These are phyloP conservation scores for Pyropia haitanensis DNA, from an alignment of 23 red algal genomes.

Conservation along the genomic window DNA sequence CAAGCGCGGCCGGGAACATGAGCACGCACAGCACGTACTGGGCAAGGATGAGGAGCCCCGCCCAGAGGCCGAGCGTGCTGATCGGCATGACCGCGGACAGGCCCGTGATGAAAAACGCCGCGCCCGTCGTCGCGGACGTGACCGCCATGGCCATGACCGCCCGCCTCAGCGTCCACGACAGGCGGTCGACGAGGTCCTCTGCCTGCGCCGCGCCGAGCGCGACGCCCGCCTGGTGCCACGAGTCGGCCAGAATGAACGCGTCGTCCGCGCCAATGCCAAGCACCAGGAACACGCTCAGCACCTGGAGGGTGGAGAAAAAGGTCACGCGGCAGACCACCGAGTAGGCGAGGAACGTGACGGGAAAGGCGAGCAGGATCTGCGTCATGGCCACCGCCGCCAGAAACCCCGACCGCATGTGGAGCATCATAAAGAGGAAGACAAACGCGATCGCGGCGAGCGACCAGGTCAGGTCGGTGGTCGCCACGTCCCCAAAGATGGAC, in stretches of 20 bases:
- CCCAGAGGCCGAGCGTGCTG: slow-evolving; percentile 63
- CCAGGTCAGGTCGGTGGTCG: slow-evolving; percentile 29
- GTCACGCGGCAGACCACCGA: slow-evolving; percentile 42
- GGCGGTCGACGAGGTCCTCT: slow-evolving; percentile 12
- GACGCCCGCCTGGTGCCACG: slow-evolving; percentile 54
- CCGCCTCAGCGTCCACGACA: slow-evolving; percentile 42
- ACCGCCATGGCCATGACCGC: slow-evolving; percentile 51
- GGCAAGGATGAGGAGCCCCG: slow-evolving; percentile 27
- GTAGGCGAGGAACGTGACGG: slow-evolving; percentile 42
- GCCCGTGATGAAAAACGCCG: slow-evolving; percentile 68
- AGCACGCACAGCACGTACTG: slow-evolving; percentile 53
- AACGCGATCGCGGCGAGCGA: slow-evolving; percentile 32
- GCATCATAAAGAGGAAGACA: slow-evolving; percentile 44
- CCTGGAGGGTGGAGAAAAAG: slow-evolving; percentile 51
- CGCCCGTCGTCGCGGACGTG: slow-evolving; percentile 56
- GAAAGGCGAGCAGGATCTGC: slow-evolving; percentile 62
- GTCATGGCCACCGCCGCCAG: slow-evolving; percentile 35
- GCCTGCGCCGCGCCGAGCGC: slow-evolving; percentile 10
- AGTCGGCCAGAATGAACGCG: slow-evolving; percentile 68
- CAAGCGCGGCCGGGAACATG: slow-evolving; percentile 45
- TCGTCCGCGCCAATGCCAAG: slow-evolving; percentile 65
- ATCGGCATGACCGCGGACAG: slow-evolving; percentile 65
- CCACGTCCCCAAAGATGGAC: slow-evolving; percentile 6
- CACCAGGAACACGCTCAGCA: slow-evolving; percentile 50
- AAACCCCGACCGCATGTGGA: slow-evolving; percentile 37